Evolutionary conservation across 1,284 basidiomycete species (phyloP).

Genomic region (Microbotryum saponariae): DNA sequence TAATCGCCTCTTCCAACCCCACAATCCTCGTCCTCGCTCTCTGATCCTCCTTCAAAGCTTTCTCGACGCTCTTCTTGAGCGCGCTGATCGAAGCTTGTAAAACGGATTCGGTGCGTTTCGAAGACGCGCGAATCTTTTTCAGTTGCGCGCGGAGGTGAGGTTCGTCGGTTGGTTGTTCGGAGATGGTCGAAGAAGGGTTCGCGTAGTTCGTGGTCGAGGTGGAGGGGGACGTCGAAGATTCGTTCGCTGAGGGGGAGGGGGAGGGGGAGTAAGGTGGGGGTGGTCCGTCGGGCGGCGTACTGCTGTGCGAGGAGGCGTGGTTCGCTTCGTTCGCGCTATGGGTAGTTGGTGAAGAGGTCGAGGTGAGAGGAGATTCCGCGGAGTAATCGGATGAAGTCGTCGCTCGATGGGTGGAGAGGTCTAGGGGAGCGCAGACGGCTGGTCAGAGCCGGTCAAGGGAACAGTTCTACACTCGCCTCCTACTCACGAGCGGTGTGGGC

Average conservation of each 20-base stretch:
- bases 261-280: conserved; percentile 31
- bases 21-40: conserved; percentile 28
- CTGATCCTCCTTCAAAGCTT: conserved; percentile 32
- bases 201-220: neutral
- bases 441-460: no score
- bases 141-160: conserved; percentile 17
- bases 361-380: neutral
- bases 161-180: conserved; percentile 6
- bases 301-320: neutral
- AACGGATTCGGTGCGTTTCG: conserved; percentile 22
- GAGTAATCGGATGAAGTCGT: no score
- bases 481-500: no score
- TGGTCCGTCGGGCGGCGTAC: conserved; percentile 19
- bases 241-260: neutral
- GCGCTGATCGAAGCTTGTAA: conserved; percentile 17
- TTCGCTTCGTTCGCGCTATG: neutral
- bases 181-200: neutral
- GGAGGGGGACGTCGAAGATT: neutral
- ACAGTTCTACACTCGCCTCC: no score
- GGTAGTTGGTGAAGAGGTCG: neutral
- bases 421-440: no score
- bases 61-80: conserved; percentile 24
- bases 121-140: conserved; percentile 20
- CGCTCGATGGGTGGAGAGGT: no score
- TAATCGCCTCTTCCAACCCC: conserved; percentile 25